These are phyloP conservation scores for Bipolaris bicolor DNA, from an alignment of 2,329 filamentous ascomycete species.

Conservation along the genomic window DNA sequence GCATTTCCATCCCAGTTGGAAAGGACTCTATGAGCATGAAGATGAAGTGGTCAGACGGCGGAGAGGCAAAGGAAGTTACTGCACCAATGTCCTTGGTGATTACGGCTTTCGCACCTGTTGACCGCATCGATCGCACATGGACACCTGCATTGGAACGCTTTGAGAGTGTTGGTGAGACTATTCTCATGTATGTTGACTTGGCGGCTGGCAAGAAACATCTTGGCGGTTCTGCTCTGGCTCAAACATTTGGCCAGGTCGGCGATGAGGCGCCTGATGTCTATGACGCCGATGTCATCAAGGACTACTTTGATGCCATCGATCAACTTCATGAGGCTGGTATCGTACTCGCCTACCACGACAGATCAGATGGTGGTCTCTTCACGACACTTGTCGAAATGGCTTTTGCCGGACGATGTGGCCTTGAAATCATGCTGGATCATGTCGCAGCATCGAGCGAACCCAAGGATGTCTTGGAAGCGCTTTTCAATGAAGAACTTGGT, in stretches of 20 bases:
- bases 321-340: slow-evolving; percentile 69
- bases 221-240: slow-evolving; percentile 89
- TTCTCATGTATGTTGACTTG: slow-evolving; percentile 90
- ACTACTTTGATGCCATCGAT: slow-evolving; percentile 88
- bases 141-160: slow-evolving; percentile 83
- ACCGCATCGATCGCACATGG: slow-evolving; percentile 86
- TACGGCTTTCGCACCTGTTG: slow-evolving; percentile 85
- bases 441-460: slow-evolving; percentile 67
- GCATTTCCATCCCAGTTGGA: slow-evolving; percentile 91
- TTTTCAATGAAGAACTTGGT: slow-evolving; percentile 97
- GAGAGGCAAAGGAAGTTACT: slow-evolving; percentile 80
- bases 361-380: slow-evolving; percentile 89
- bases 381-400: slow-evolving; percentile 96
- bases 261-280: slow-evolving; percentile 85
- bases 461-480: slow-evolving; percentile 71
- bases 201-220: slow-evolving; percentile 79
- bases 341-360: slow-evolving; percentile 93
- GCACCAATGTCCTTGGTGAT: slow-evolving; percentile 91
- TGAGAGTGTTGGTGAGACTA: slow-evolving; percentile 86
- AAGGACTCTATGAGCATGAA: slow-evolving; percentile 99
- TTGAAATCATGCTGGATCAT: slow-evolving; percentile 82
- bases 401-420: slow-evolving; percentile 91
- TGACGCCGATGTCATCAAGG: slow-evolving; percentile 78
- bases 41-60: slow-evolving; percentile 78
- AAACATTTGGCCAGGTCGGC: slow-evolving; percentile 86